Evolutionary conservation across 106 monocot genomes (phyloP).

Genomic region (Phalaenopsis equestris): DNA sequence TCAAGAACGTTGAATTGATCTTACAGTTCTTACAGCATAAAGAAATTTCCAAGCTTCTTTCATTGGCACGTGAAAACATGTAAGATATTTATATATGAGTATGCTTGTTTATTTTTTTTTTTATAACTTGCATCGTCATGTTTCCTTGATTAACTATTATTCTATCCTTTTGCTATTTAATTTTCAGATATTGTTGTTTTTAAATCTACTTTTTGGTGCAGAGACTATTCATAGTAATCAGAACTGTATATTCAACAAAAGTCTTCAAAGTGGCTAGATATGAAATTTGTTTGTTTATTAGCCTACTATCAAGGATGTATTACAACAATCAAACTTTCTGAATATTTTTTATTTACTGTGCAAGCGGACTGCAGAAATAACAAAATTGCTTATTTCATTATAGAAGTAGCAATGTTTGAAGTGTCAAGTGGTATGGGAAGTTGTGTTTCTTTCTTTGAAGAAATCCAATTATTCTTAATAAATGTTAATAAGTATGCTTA

Average conservation of each 20-base stretch:
- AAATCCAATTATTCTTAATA: too few species aligned
- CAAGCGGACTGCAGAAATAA: neutral
- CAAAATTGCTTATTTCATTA: neutral
- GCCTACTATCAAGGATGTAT: neutral
- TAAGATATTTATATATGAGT: constrained; percentile 32
- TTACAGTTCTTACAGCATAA: constrained; percentile 40
- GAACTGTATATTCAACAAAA: neutral
- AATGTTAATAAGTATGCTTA: too few species aligned
- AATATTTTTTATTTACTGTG: neutral
- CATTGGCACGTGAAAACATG: constrained; percentile 87
- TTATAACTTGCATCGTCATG: neutral
- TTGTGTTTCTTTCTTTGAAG: neutral
- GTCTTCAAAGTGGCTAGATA: neutral
- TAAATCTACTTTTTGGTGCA: neutral
- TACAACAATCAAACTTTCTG: neutral
- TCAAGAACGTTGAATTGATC: constrained; percentile 46
- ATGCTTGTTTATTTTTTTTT: neutral
- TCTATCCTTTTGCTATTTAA: neutral
- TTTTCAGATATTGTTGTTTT: neutral
- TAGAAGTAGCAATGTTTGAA: neutral
- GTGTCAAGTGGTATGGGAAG: neutral
- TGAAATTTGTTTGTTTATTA: neutral
- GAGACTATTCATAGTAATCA: neutral
- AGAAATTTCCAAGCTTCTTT: constrained; percentile 66
- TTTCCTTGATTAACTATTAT: neutral